Conservation (phyloP, 1,284 basidiomycete species). For the Pterula multifida region DNA sequence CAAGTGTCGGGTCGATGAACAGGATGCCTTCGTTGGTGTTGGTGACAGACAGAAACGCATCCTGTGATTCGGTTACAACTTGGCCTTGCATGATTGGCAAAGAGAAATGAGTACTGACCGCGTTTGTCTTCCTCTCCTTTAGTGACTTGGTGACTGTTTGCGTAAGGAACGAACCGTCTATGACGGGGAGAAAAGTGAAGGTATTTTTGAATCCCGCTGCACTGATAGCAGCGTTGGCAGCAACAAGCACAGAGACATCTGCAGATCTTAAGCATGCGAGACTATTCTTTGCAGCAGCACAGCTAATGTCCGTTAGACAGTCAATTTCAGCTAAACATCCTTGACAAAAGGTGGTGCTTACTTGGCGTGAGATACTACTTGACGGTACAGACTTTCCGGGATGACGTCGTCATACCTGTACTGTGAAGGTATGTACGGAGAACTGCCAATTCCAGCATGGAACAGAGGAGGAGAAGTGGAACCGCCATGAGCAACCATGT, state of each 20-base stretch:
- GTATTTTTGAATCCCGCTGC: conserved; percentile 26
- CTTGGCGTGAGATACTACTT: conserved; percentile 20
- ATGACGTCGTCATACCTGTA: conserved; percentile 30
- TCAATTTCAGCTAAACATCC: too few relatives aligned
- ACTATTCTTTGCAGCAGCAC: conserved; percentile 18
- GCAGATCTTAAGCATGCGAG: conserved; percentile 23
- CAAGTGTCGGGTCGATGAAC: conserved; percentile 24
- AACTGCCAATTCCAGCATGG: conserved; percentile 31
- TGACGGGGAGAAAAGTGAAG: conserved; percentile 27
- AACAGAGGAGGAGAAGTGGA: conserved; percentile 29
- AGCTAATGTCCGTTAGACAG: conserved; percentile 18
- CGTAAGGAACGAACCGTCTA: conserved; percentile 32
- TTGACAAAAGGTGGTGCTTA: conserved; percentile 13
- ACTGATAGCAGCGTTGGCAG: conserved; percentile 23
- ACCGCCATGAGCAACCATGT: conserved; percentile 21
- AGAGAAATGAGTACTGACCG: conserved; percentile 17
- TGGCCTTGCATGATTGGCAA: not conserved
- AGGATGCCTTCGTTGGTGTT: conserved; percentile 27
- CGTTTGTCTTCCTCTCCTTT: conserved; percentile 22
- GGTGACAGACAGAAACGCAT: conserved; percentile 20
- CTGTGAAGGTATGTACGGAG: conserved; percentile 31
- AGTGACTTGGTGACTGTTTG: conserved; percentile 28
- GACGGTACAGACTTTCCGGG: conserved; percentile 25
- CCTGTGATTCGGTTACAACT: conserved; percentile 12
- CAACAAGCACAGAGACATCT: conserved; percentile 19